Evolutionary conservation across 176 grass and related monocot species (phyloP).

Genomic region (Pharus latifolius): DNA sequence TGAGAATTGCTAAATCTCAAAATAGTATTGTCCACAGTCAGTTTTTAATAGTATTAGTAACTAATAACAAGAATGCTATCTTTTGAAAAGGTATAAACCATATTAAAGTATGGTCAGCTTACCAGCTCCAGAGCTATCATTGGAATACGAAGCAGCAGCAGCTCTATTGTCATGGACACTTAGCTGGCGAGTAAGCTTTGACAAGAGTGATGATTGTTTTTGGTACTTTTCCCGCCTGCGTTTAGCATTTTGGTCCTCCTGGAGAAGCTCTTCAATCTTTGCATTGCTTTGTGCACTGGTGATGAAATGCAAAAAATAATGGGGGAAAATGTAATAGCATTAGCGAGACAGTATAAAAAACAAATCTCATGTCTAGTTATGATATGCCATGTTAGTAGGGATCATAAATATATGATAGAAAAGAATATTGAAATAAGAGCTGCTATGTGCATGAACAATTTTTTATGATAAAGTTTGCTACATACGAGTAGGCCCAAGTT

Average conservation of each 20-base stretch:
- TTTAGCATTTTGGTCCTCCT: conserved; percentile 92
- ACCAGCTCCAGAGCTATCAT: conserved; percentile 56
- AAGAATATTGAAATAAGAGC: background rate
- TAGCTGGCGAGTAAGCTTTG: conserved; percentile 90
- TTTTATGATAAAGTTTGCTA: background rate
- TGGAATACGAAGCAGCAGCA: conserved; percentile 43
- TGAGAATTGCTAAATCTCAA: no score
- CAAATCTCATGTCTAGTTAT: background rate
- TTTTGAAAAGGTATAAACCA: background rate
- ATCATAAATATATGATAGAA: background rate
- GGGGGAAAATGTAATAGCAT: background rate
- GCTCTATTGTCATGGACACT: conserved; percentile 82
- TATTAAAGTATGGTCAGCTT: conserved; percentile 1
- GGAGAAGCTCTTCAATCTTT: conserved; percentile 88
- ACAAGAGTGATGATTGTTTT: conserved; percentile 84
- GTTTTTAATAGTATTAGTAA: background rate
- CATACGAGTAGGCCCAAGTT: background rate
- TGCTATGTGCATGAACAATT: background rate
- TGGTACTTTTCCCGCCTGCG: conserved; percentile 61
- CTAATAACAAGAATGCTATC: background rate
- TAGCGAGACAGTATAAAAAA: conserved; percentile 4
- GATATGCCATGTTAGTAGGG: background rate
- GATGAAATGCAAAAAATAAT: background rate
- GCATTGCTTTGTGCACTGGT: conserved; percentile 61
- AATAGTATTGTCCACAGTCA: background rate